phyloP scores from a whole-genome alignment of 2,329 filamentous ascomycete species.

The Xylariaceae sp. region DNA sequence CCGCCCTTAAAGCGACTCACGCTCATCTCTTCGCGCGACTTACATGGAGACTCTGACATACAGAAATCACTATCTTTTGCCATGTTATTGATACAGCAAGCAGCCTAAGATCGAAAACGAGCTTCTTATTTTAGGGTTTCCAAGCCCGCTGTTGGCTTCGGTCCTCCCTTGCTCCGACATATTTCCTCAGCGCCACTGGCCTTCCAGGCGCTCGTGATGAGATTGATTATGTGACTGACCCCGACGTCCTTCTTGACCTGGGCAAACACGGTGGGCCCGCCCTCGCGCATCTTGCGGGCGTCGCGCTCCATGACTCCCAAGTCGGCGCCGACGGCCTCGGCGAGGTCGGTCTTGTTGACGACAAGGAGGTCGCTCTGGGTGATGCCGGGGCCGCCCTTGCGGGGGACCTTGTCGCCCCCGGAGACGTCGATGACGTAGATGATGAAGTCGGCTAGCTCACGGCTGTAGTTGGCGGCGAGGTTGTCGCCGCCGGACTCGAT shows the following conservation, averaged over 20 bases:
- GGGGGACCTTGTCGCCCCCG: conserved; percentile 92
- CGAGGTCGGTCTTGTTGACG: conserved; percentile 96
- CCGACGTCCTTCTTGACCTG: conserved; percentile 92
- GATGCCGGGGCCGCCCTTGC: conserved; percentile 95
- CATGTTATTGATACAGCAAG: no score
- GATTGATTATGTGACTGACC: conserved; percentile 78
- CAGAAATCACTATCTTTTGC: no score
- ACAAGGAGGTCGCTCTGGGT: conserved; percentile 92
- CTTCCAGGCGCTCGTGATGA: conserved; percentile 91
- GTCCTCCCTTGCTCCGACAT: conserved; percentile 50
- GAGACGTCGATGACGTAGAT: conserved; percentile 98
- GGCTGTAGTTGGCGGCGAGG: conserved; percentile 90
- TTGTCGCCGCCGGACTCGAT: conserved; percentile 98
- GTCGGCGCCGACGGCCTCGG: conserved; percentile 86
- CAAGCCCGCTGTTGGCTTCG: conserved; percentile 52
- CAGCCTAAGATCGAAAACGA: no score
- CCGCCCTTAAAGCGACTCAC: no score
- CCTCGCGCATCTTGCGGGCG: conserved; percentile 89
- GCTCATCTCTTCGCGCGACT: no score
- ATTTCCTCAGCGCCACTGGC: conserved; percentile 73
- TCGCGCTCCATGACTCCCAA: conserved; percentile 92
- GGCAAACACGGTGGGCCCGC: conserved; percentile 90
- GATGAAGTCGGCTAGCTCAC: conserved; percentile 95
- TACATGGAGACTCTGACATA: no score
- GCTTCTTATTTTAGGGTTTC: conserved; percentile 34